Evolutionary conservation across 2,329 filamentous ascomycete species (phyloP).

Genomic region (Epichloe amarillans): DNA sequence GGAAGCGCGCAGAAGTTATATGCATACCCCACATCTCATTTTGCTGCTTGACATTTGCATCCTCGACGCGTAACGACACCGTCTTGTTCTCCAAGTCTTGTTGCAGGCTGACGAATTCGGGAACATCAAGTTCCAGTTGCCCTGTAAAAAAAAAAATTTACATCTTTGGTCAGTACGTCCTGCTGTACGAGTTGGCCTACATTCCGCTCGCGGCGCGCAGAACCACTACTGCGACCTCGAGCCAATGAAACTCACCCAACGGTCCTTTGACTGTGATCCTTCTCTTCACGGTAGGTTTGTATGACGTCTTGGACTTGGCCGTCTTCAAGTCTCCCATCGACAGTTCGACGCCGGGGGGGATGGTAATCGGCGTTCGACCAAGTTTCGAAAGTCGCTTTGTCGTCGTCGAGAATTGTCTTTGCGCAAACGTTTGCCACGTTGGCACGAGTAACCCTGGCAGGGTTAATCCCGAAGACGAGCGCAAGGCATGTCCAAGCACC

Average conservation of each 20-base stretch:
- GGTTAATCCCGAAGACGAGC: conserved; percentile 33
- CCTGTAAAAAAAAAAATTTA: conserved; percentile 29
- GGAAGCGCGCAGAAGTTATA: conserved; percentile 3
- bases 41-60: conserved; percentile 58
- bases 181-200: too few species aligned
- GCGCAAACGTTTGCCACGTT: conserved; percentile 40
- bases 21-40: conserved; percentile 85
- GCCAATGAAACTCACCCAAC: conserved; percentile 42
- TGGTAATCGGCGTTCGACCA: conserved; percentile 63
- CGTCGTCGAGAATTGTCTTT: conserved; percentile 56
- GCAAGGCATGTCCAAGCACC: conserved; percentile 43
- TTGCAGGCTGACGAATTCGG: conserved; percentile 60
- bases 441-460: conserved; percentile 63
- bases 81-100: conserved; percentile 51
- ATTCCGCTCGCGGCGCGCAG: not conserved
- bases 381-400: conserved; percentile 63
- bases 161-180: too few species aligned
- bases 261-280: conserved; percentile 70
- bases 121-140: conserved; percentile 64
- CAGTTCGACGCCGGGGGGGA: conserved; percentile 82
- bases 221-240: not conserved
- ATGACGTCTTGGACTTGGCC: conserved; percentile 42
- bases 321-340: conserved; percentile 48
- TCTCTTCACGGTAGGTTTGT: conserved; percentile 47
- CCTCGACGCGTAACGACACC: conserved; percentile 54